phyloP scores from a whole-genome alignment of 2,329 filamentous ascomycete genomes.

The Colletotrichum limetticola region DNA sequence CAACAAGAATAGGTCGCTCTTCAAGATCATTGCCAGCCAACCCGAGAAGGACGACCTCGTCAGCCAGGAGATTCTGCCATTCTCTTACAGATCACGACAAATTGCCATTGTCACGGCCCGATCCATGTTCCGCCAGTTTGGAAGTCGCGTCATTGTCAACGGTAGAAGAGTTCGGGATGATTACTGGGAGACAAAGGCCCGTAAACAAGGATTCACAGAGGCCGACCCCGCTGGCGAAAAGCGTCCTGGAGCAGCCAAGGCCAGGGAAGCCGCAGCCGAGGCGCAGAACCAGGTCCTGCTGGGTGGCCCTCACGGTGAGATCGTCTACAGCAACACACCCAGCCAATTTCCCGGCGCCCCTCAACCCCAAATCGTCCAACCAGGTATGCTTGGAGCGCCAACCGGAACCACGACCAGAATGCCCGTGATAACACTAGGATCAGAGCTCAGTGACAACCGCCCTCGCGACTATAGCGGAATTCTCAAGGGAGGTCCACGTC shows the following conservation, averaged over 20 bases:
- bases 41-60: constrained; percentile 97
- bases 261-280: constrained; percentile 81
- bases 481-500: constrained; percentile 80
- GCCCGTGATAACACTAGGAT: constrained; percentile 84
- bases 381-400: constrained; percentile 75
- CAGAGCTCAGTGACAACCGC: constrained; percentile 81
- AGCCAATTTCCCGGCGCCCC: constrained; percentile 73
- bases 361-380: constrained; percentile 76
- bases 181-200: constrained; percentile 97
- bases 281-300: constrained; percentile 72
- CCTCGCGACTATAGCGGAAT: constrained; percentile 86
- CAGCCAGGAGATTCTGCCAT: constrained; percentile 92
- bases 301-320: constrained; percentile 80
- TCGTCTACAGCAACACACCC: constrained; percentile 85
- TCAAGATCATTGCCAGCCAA: constrained; percentile 97
- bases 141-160: constrained; percentile 90
- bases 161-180: constrained; percentile 94
- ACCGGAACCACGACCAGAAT: constrained; percentile 77
- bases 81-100: constrained; percentile 97
- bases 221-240: constrained; percentile 97
- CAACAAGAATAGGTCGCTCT: constrained; percentile 97
- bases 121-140: constrained; percentile 99
- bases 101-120: constrained; percentile 97
- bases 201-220: constrained; percentile 98
- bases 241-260: constrained; percentile 89